Evolutionary conservation across 805 yeast species (phyloP).

Genomic region (Metschnikowia corniflorae): DNA sequence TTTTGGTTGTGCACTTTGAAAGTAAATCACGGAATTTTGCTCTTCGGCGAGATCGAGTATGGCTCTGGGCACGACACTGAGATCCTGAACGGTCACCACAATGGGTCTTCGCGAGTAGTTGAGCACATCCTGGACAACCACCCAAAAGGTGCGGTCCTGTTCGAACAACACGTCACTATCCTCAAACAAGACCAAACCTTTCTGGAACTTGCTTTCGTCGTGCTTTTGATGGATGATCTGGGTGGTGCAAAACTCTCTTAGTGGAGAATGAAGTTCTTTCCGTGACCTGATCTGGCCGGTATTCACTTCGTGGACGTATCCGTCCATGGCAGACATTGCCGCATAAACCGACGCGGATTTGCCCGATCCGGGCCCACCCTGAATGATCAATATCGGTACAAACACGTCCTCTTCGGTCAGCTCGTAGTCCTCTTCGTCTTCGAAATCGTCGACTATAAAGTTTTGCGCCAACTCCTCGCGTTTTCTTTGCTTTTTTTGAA

Average conservation of each 20-base stretch:
- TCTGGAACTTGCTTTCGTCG: constrained; percentile 36
- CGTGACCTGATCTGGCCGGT: constrained; percentile 70
- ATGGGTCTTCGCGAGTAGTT: constrained; percentile 65
- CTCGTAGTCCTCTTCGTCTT: constrained; percentile 19
- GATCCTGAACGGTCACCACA: constrained; percentile 58
- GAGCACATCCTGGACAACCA: constrained; percentile 58
- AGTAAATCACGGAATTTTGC: constrained; percentile 37
- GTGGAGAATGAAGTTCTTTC: constrained; percentile 59
- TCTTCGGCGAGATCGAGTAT: constrained; percentile 44
- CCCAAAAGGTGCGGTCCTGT: constrained; percentile 80
- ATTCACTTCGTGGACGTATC: constrained; percentile 79
- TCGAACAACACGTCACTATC: constrained; percentile 82
- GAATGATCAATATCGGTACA: constrained; percentile 60
- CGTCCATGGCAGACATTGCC: constrained; percentile 55
- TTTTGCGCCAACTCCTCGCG: constrained; percentile 24
- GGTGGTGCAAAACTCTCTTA: constrained; percentile 81
- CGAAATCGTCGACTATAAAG: constrained; percentile 38
- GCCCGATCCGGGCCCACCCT: constrained; percentile 74
- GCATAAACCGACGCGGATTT: constrained; percentile 75
- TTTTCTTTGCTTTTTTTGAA: constrained; percentile 19
- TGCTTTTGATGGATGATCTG: constrained; percentile 61
- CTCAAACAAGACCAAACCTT: constrained; percentile 74
- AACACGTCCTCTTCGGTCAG: constrained; percentile 38
- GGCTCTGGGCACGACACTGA: constrained; percentile 44
- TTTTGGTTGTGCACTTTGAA: constrained; percentile 22